A percentile compares a stretch with the other conserved stretches of the same genome.
Evolutionary conservation across 768 basidiomycete species (phyloP).

Genomic region (Rickenella mellea): DNA sequence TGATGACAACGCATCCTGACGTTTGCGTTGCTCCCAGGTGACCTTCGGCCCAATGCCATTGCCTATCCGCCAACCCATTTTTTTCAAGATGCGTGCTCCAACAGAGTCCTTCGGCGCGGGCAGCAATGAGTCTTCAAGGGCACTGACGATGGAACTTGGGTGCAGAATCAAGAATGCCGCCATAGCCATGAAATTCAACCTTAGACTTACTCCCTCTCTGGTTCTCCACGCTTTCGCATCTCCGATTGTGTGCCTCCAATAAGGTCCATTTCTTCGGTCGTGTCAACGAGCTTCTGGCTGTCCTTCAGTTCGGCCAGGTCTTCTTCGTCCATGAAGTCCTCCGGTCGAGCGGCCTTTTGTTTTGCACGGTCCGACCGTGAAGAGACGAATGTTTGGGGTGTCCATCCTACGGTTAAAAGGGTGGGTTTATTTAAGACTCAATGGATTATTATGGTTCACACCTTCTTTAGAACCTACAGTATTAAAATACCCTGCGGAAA

Average conservation of each 20-base stretch:
- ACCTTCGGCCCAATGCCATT: slow-evolving; percentile 92
- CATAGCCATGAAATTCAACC: too few species aligned
- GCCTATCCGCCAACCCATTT: slow-evolving; percentile 92
- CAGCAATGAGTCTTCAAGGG: slow-evolving; percentile 57
- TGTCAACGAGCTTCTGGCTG: slow-evolving; percentile 64
- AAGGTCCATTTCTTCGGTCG: slow-evolving; percentile 69
- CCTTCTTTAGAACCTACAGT: slow-evolving; percentile 95
- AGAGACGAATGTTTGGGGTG: slow-evolving; percentile 87
- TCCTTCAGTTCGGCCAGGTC: slow-evolving; percentile 80
- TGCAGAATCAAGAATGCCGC: too few species aligned
- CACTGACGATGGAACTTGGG: slow-evolving; percentile 49
- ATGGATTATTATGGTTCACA: slow-evolving; percentile 15
- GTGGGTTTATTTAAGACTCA: not conserved
- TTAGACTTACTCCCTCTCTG: slow-evolving; percentile 32
- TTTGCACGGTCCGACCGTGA: slow-evolving; percentile 72
- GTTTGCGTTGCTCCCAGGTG: slow-evolving; percentile 60
- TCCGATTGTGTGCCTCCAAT: slow-evolving; percentile 48
- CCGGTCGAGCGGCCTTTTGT: slow-evolving; percentile 51
- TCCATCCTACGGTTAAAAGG: slow-evolving; percentile 63
- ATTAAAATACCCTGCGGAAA: slow-evolving; percentile 96
- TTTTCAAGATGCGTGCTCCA: slow-evolving; percentile 79
- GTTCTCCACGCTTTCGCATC: slow-evolving; percentile 18
- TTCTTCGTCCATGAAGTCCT: slow-evolving; percentile 99
- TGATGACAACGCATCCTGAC: slow-evolving; percentile 55
- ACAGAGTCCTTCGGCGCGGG: slow-evolving; percentile 71